Conservation (phyloP, 441 rosid genomes). For the Theobroma grandiflorum region DNA sequence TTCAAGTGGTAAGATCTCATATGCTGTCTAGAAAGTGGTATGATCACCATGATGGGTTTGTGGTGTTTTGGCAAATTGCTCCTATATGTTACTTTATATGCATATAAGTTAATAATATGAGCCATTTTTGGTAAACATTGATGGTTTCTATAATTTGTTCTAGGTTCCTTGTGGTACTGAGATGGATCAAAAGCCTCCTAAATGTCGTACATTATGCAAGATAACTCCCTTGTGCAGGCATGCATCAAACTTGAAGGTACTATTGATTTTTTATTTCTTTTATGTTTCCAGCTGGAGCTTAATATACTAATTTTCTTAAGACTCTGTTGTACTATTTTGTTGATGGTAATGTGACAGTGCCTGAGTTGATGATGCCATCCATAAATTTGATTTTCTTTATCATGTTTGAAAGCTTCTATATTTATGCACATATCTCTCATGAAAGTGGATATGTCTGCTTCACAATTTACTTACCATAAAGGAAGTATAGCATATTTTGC, state of each 20-base stretch:
- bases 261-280: constrained; percentile 2
- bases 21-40: background rate
- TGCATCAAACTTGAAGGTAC: constrained; percentile 71
- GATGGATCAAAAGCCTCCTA: constrained; percentile 88
- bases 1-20: background rate
- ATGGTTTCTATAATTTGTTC: constrained; percentile 28
- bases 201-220: constrained; percentile 77
- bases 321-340: background rate
- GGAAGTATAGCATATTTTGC: background rate
- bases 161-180: constrained; percentile 99
- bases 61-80: background rate
- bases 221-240: constrained; percentile 79
- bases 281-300: background rate
- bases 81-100: background rate
- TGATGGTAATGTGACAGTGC: background rate
- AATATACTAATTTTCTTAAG: constrained; percentile 11
- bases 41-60: constrained; percentile 11
- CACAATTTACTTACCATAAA: constrained; percentile 1
- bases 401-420: background rate
- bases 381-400: background rate
- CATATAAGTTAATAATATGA: constrained; percentile 21
- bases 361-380: background rate
- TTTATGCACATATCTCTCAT: background rate
- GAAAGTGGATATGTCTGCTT: background rate
- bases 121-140: background rate